Percentiles rank a stretch among this genome's conserved stretches.
phyloP scores from a whole-genome alignment of 2,329 filamentous ascomycete genomes.

The Aspergillus sp. region DNA sequence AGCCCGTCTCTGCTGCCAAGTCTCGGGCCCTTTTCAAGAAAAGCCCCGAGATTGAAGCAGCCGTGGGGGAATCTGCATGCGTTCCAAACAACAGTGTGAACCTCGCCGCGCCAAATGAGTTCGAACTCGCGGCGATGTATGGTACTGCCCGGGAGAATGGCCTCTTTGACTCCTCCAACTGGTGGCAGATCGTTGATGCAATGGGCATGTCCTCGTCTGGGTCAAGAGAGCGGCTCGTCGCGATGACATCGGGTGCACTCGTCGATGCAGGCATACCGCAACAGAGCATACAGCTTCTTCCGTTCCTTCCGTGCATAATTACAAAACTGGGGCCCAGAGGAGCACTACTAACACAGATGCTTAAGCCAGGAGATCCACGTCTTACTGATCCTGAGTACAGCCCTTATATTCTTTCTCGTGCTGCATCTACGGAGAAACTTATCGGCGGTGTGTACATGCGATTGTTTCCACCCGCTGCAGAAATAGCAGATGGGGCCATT shows the following conservation, averaged over 20 bases:
- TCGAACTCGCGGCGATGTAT: slow-evolving; percentile 81
- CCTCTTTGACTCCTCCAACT: slow-evolving; percentile 67
- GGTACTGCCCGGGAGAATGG: slow-evolving; percentile 63
- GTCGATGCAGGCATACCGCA: slow-evolving; percentile 81
- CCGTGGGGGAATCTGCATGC: slow-evolving; percentile 38
- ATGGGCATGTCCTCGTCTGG: slow-evolving; percentile 69
- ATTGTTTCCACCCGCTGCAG: slow-evolving; percentile 66
- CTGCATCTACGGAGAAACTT: slow-evolving; percentile 51
- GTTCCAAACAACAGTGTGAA: slow-evolving; percentile 66
- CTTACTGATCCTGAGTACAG: slow-evolving; percentile 63
- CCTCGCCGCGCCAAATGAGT: slow-evolving; percentile 77
- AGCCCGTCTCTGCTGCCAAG: slow-evolving; percentile 86
- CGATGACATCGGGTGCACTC: slow-evolving; percentile 64
- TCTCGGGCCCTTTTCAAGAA: slow-evolving; percentile 64
- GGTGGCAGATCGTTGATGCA: slow-evolving; percentile 78
- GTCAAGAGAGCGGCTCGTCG: slow-evolving; percentile 69
- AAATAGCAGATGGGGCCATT: slow-evolving; percentile 61
- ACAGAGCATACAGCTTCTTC: slow-evolving; percentile 78
- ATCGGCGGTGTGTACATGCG: slow-evolving; percentile 86
- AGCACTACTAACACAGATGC: slow-evolving; percentile 71
- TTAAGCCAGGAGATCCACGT: slow-evolving; percentile 66
- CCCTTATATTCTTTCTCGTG: slow-evolving; percentile 70
- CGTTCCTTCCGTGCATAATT: slow-evolving; percentile 80
- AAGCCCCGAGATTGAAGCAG: slow-evolving; percentile 19
- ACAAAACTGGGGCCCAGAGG: slow-evolving; percentile 79